Evolutionary conservation across 805 yeast genomes (phyloP), one percentile per base, ranked within the genome.

Genomic region (Sugiyamaella floridensis): DNA sequence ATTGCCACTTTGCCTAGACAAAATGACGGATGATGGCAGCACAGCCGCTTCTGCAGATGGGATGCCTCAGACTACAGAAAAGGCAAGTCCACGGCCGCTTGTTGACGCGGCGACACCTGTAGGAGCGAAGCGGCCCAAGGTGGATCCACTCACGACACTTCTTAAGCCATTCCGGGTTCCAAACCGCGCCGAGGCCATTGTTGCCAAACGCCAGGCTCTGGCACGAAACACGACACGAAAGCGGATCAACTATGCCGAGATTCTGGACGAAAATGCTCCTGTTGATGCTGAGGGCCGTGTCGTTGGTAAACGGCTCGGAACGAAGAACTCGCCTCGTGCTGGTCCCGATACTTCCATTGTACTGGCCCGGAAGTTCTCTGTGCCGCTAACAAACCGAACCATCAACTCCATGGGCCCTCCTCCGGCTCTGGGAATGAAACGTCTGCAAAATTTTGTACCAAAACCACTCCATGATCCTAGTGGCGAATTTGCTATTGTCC

Each of bases 401-500:
- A 11, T 32, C 37, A 32, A 32, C 37, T 52, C 53, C 11, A 61
- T 40, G 4, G 37, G 55, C 12, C 63, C 89, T 1, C 90, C 96
- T 0, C 87, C 95, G 0, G 86, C 95, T 0, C 72, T 92, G 55
- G 99, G 99, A 0, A 89, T 89, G 53, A 79, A 85, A 56, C 78
- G 85, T 40, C 79, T 81, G 56, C 77, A 81, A 1, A 73, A 68
- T 26, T 69, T 87, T 50, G 86, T 87, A n/a, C 96, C 98, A 3
- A 72, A 89, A 53, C 95, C 99, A 0, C 74, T 93, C n/a, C 95
- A 92, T 65, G 99, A 93, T 69, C 99, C 99, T 0, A 76, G 84
- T 44, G 89, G 85, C 55, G 97, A 93, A 66, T 83, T 87, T 62
- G 97, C 99, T 1, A 88, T 93, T 51, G 97, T 93, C 1, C 73